Conservation (phyloP, 2,329 filamentous ascomycete species). For the Verticillium zaregamsianum region DNA sequence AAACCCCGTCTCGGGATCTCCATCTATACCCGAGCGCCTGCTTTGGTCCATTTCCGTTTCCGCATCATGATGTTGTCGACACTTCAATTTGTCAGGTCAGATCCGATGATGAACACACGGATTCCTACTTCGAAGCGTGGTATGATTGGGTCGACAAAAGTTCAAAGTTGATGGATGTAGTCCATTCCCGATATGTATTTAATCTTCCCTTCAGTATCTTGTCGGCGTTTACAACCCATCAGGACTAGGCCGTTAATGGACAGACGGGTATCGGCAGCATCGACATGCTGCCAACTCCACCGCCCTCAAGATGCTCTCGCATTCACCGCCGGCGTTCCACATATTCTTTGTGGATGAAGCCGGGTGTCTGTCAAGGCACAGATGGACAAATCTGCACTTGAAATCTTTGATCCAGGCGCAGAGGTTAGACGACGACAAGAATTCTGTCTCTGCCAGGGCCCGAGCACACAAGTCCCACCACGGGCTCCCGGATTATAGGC, state of each 20-base stretch:
- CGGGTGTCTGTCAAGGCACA: neutral
- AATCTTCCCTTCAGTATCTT: neutral
- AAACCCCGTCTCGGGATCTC: too few species aligned
- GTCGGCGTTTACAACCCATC: neutral
- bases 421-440: neutral
- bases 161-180: too few species aligned
- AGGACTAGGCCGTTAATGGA: neutral
- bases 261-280: slow-evolving; percentile 1
- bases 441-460: neutral
- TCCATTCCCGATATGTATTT: neutral
- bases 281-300: neutral
- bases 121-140: neutral
- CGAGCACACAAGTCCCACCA: neutral
- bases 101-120: too few species aligned
- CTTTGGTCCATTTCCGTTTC: too few species aligned
- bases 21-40: too few species aligned
- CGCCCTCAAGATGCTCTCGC: neutral
- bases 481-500: neutral
- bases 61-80: too few species aligned
- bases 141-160: too few species aligned
- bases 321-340: slow-evolving; percentile 1
- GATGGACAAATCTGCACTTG: neutral
- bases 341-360: neutral
- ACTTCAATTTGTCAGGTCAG: too few species aligned
- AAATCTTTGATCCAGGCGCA: neutral